Evolutionary conservation across 352 stramenopile species (phyloP).

Genomic region (Globisporangium apiculatum): DNA sequence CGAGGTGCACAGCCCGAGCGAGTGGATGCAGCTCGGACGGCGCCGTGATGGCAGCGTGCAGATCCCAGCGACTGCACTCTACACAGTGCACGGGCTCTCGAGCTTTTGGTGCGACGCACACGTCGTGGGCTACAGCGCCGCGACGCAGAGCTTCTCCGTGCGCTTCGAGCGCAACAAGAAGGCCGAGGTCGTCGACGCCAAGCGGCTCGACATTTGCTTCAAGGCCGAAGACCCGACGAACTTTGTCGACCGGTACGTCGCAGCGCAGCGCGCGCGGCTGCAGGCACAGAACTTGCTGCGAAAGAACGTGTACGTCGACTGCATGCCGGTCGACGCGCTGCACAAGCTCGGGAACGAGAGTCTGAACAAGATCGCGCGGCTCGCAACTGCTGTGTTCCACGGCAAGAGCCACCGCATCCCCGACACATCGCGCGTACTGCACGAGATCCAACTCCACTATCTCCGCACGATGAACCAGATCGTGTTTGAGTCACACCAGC

Average conservation of each 20-base stretch:
- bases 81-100: constrained; percentile 49
- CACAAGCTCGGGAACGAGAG: constrained; percentile 79
- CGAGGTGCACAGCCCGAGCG: constrained; percentile 49
- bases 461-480: constrained; percentile 90
- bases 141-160: constrained; percentile 41
- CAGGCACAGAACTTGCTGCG: constrained; percentile 60
- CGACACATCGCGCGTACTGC: constrained; percentile 68
- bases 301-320: constrained; percentile 83
- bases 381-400: constrained; percentile 63
- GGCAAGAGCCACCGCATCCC: constrained; percentile 57
- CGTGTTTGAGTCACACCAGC: constrained; percentile 79
- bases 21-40: constrained; percentile 59
- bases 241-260: constrained; percentile 71
- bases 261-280: constrained; percentile 43
- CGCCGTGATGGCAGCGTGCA: constrained; percentile 39
- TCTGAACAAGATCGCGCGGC: constrained; percentile 64
- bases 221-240: constrained; percentile 71
- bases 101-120: constrained; percentile 60
- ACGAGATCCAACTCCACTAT: constrained; percentile 90
- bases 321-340: constrained; percentile 76
- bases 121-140: constrained; percentile 44
- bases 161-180: constrained; percentile 63
- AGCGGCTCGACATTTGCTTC: constrained; percentile 71
- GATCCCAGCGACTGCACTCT: constrained; percentile 68
- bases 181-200: constrained; percentile 37